Conservation (phyloP, 306 rosid genomes). For the Vigna angularis region DNA sequence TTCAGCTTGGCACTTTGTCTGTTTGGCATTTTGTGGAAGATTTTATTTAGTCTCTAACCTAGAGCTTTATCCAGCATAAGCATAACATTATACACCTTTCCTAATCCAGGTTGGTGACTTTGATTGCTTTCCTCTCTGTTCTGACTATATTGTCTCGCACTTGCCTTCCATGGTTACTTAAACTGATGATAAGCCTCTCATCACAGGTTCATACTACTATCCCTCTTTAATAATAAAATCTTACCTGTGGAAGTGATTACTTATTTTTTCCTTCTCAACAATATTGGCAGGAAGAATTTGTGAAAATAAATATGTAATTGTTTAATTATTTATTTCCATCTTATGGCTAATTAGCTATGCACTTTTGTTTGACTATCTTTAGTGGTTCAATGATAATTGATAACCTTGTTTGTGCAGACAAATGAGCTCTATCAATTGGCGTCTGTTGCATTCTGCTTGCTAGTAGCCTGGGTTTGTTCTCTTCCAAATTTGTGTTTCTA, state of each 20-base stretch:
- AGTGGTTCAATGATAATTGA: conserved; percentile 30
- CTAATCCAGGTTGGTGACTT: conserved; percentile 78
- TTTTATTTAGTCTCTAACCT: conserved; percentile 20
- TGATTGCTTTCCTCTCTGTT: conserved; percentile 76
- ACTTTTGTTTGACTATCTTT: conserved; percentile 40
- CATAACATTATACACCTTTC: conserved; percentile 30
- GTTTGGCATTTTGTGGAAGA: conserved; percentile 23
- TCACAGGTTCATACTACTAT: conserved; percentile 66
- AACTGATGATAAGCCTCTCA: conserved; percentile 94
- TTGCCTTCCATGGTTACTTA: conserved; percentile 89
- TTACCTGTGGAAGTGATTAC: conserved; percentile 38
- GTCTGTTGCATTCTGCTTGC: conserved; percentile 94
- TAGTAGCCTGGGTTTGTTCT: conserved; percentile 92
- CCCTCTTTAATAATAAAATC: conserved; percentile 34
- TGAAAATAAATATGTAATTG: conserved; percentile 40
- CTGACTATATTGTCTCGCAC: conserved; percentile 88
- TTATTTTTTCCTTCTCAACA: conserved; percentile 20
- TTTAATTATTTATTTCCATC: conserved; percentile 32
- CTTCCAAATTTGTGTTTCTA: conserved; percentile 35
- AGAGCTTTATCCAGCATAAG: conserved; percentile 29
- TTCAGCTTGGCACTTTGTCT: conserved; percentile 28
- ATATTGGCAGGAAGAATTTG: conserved; percentile 16
- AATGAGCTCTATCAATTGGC: conserved; percentile 98
- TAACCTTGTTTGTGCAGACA: conserved; percentile 68
- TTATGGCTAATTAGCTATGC: conserved; percentile 24